A percentile compares a stretch with the other conserved stretches of the same genome.
Evolutionary conservation across 371 early-diverging fungal species (phyloP).

Genomic region (Nematocida homosporus): DNA sequence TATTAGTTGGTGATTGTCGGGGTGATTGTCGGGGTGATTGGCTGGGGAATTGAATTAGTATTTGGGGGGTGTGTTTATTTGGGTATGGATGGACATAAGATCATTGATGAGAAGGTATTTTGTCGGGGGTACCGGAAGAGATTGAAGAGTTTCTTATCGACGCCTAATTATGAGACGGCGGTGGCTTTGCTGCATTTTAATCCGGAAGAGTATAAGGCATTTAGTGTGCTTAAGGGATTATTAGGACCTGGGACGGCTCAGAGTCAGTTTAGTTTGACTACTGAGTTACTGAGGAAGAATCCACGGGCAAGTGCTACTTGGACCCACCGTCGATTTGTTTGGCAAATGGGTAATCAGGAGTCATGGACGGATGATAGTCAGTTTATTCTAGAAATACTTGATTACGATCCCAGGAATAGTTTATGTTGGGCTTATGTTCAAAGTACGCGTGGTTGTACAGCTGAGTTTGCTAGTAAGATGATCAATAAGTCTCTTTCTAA

Average conservation of each 20-base stretch:
- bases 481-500: conserved; percentile 53
- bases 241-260: background rate
- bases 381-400: conserved; percentile 10
- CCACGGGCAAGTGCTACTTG: conserved; percentile 62
- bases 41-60: too few relatives aligned
- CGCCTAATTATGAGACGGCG: conserved; percentile 2
- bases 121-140: conserved; percentile 31
- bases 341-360: background rate
- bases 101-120: conserved; percentile 36
- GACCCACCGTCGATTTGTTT: conserved; percentile 53
- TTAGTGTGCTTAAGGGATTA: conserved; percentile 16
- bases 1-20: too few relatives aligned
- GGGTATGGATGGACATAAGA: background rate
- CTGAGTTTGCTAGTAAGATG: background rate
- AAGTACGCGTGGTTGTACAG: background rate
- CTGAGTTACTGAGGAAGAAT: conserved; percentile 51
- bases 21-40: too few relatives aligned
- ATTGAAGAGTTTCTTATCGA: conserved; percentile 6
- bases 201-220: conserved; percentile 63
- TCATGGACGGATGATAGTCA: background rate
- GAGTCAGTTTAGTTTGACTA: conserved; percentile 48
- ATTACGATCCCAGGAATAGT: conserved; percentile 60
- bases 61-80: too few relatives aligned
- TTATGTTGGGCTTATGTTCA: conserved; percentile 63
- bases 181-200: conserved; percentile 33